A percentile compares a stretch with the other conserved stretches of the same genome.
These are phyloP conservation scores for Orbilia blumenaviensis DNA, from an alignment of 2,329 filamentous ascomycete species.

Conservation along the genomic window DNA sequence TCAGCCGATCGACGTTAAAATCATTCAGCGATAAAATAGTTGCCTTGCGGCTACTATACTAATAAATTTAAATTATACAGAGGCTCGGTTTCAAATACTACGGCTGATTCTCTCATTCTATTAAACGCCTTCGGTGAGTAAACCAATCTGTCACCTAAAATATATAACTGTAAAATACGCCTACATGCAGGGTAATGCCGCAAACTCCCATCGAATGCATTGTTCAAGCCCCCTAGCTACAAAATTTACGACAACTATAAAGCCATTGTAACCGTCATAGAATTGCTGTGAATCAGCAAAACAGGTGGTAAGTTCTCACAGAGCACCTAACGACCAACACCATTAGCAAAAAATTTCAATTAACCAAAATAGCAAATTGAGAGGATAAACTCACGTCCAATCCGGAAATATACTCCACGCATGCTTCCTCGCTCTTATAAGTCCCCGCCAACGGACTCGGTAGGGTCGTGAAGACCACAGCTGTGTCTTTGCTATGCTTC, in stretches of 20 bases:
- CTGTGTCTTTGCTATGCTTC: constrained; percentile 73
- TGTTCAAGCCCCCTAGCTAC: no score
- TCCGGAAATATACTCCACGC: constrained; percentile 72
- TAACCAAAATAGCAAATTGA: neutral
- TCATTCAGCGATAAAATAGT: no score
- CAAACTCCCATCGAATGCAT: neutral
- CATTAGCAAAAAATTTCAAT: constrained; percentile 2
- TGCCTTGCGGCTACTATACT: no score
- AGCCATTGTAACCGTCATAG: constrained; percentile 86
- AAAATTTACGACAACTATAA: constrained; percentile 62
- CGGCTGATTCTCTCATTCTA: no score
- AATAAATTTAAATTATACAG: no score
- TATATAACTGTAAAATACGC: no score
- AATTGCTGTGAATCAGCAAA: constrained; percentile 83
- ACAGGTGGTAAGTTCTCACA: constrained; percentile 79
- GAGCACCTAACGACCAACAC: constrained; percentile 75
- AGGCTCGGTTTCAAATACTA: no score
- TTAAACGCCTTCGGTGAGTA: no score
- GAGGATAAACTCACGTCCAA: constrained; percentile 55
- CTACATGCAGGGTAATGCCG: no score
- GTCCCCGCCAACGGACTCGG: constrained; percentile 83
- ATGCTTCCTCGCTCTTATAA: constrained; percentile 73
- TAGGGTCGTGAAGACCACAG: constrained; percentile 82
- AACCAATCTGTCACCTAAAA: no score
- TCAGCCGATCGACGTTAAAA: no score